Percentiles rank a stretch among this genome's conserved stretches.
These are phyloP conservation scores for Solanum appendiculatum DNA, from an alignment of 257 asterid genomes.

Conservation along the genomic window DNA sequence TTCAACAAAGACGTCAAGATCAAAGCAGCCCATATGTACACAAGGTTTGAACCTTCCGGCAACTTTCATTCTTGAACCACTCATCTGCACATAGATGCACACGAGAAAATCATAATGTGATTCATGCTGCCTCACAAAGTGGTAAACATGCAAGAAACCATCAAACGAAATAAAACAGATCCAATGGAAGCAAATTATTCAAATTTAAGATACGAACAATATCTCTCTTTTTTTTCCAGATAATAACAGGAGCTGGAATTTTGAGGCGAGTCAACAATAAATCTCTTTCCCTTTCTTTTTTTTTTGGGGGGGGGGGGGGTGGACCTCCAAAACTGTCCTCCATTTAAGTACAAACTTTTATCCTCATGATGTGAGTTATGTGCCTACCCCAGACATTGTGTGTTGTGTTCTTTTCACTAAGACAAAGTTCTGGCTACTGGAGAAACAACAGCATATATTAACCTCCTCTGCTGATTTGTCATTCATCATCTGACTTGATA, in stretches of 20 bases:
- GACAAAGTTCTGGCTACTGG: background rate
- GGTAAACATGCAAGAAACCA: background rate
- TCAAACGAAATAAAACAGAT: background rate
- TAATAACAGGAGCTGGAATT: background rate
- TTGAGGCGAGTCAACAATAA: background rate
- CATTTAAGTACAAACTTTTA: background rate
- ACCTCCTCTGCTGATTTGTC: background rate
- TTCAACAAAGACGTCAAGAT: slow-evolving; percentile 71
- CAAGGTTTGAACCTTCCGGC: slow-evolving; percentile 77
- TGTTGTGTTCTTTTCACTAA: background rate
- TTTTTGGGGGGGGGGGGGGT: background rate
- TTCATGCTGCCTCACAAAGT: background rate
- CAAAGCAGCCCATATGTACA: slow-evolving; percentile 76
- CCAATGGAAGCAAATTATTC: background rate
- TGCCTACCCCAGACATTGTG: background rate
- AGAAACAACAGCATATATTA: background rate
- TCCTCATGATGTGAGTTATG: background rate
- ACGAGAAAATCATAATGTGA: background rate
- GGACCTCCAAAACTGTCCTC: background rate
- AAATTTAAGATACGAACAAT: background rate
- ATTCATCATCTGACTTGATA: background rate
- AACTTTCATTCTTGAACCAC: slow-evolving; percentile 75
- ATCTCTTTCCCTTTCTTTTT: background rate
- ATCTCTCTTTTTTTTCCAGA: background rate
- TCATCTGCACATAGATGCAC: slow-evolving; percentile 40